These are phyloP conservation scores for Candida berthetii DNA, from an alignment of 805 yeast genomes.

Conservation along the genomic window DNA sequence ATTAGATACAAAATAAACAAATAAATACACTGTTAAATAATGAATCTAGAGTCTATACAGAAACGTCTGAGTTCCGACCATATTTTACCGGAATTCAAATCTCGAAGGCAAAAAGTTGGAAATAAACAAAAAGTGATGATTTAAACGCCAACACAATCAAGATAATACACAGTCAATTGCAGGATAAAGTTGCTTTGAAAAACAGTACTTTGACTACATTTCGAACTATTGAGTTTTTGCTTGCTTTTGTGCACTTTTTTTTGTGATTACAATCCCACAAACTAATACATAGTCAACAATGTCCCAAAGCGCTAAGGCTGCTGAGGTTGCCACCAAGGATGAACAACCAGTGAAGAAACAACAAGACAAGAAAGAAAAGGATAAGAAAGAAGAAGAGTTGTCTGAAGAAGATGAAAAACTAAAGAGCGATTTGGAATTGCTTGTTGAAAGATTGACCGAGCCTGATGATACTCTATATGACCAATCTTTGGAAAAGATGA, in stretches of 20 bases:
- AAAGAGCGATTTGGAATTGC: conserved; percentile 77
- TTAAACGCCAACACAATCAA: too few species aligned
- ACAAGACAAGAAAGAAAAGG: conserved; percentile 10
- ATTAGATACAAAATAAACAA: neutral
- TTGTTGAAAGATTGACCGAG: conserved; percentile 74
- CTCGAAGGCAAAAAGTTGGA: too few species aligned
- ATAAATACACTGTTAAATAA: neutral
- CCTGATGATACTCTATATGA: conserved; percentile 40
- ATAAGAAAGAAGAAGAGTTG: conserved; percentile 65
- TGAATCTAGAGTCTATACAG: neutral
- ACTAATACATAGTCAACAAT: neutral
- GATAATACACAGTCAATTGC: neutral
- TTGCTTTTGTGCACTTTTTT: neutral
- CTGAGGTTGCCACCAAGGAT: conserved; percentile 20
- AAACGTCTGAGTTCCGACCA: neutral
- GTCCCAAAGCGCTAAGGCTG: conserved; percentile 8
- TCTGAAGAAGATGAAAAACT: conserved; percentile 90
- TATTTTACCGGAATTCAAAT: too few species aligned
- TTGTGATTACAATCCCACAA: neutral
- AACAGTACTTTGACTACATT: neutral
- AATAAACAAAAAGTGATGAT: too few species aligned
- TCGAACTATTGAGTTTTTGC: neutral
- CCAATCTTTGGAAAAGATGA: conserved; percentile 62
- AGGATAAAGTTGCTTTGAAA: neutral
- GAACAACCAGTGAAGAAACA: conserved; percentile 1